These are phyloP conservation scores for Candida morakotiae DNA, from an alignment of 805 yeast genomes.

Conservation along the genomic window DNA sequence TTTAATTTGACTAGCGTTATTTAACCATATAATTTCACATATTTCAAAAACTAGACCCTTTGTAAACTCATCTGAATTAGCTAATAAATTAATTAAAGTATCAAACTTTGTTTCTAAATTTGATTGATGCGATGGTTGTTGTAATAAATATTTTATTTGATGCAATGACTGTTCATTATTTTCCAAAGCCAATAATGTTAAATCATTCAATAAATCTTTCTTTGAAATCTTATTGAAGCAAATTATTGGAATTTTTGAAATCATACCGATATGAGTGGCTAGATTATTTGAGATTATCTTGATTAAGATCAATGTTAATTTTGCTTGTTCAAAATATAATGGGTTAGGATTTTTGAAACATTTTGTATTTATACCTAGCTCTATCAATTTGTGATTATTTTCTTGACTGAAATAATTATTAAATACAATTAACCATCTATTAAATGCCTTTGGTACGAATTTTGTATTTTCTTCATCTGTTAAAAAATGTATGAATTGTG, in stretches of 20 bases:
- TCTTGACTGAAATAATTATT: conserved; percentile 28
- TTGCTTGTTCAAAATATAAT: conserved; percentile 46
- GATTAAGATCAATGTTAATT: conserved; percentile 28
- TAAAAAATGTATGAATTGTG: conserved; percentile 13
- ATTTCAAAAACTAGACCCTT: conserved; percentile 14
- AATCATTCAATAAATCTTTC: conserved; percentile 12
- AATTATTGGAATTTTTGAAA: conserved; percentile 42
- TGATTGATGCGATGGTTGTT: conserved; percentile 53
- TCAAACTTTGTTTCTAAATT: conserved; percentile 42
- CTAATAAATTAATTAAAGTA: conserved; percentile 15
- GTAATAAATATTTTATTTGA: conserved; percentile 36
- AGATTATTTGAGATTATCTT: conserved; percentile 13
- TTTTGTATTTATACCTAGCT: conserved; percentile 14
- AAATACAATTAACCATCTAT: conserved; percentile 54
- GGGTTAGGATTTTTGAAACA: conserved; percentile 23
- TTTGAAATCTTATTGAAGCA: conserved; percentile 33
- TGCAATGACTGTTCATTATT: conserved; percentile 4
- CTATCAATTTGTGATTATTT: conserved; percentile 24
- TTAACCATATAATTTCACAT: conserved; percentile 34
- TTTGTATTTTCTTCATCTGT: conserved; percentile 9
- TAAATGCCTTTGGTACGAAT: conserved; percentile 18
- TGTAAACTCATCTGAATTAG: conserved; percentile 4
- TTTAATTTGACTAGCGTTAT: conserved; percentile 37
- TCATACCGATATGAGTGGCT: neutral
- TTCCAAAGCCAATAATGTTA: conserved; percentile 7